Conservation (phyloP, 2,329 filamentous ascomycete genomes). For the Xylaria digitata region DNA sequence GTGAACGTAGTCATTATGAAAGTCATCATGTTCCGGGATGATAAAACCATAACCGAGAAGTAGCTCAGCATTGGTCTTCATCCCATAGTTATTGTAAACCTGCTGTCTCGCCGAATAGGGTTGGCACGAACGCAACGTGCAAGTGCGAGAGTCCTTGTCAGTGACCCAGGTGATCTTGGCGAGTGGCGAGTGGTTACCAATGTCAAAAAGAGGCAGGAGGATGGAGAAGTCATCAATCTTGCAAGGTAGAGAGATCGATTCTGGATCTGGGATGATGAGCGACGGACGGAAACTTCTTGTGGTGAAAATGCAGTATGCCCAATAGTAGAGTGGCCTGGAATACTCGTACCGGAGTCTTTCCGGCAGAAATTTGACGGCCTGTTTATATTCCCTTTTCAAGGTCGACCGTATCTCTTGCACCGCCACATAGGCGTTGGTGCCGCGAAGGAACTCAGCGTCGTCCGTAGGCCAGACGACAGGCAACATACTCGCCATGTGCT, state of each 20-base stretch:
- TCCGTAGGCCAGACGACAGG: conserved; percentile 73
- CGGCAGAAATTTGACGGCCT: conserved; percentile 55
- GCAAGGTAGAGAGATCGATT: conserved; percentile 52
- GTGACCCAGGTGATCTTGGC: conserved; percentile 67
- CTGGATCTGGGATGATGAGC: conserved; percentile 61
- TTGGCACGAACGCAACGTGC: conserved; percentile 57
- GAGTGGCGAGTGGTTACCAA: conserved; percentile 76
- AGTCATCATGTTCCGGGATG: conserved; percentile 57
- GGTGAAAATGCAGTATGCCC: conserved; percentile 73
- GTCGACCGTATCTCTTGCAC: conserved; percentile 57
- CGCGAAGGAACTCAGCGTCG: conserved; percentile 65
- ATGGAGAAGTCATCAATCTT: conserved; percentile 72
- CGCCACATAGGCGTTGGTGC: conserved; percentile 50
- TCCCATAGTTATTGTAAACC: conserved; percentile 72
- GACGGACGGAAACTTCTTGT: conserved; percentile 73
- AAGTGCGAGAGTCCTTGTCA: conserved; percentile 53
- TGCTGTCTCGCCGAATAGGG: conserved; percentile 64
- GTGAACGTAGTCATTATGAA: conserved; percentile 72
- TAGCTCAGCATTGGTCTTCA: conserved; percentile 78
- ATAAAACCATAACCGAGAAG: conserved; percentile 73
- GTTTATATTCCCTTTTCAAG: conserved; percentile 59
- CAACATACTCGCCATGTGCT: conserved; percentile 63
- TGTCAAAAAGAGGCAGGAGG: conserved; percentile 76
- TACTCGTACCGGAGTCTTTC: conserved; percentile 52
- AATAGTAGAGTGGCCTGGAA: conserved; percentile 66